Base-by-base conservation (phyloP, 768 basidiomycete genomes). In the Kwoniella mangroviensis region DNA sequence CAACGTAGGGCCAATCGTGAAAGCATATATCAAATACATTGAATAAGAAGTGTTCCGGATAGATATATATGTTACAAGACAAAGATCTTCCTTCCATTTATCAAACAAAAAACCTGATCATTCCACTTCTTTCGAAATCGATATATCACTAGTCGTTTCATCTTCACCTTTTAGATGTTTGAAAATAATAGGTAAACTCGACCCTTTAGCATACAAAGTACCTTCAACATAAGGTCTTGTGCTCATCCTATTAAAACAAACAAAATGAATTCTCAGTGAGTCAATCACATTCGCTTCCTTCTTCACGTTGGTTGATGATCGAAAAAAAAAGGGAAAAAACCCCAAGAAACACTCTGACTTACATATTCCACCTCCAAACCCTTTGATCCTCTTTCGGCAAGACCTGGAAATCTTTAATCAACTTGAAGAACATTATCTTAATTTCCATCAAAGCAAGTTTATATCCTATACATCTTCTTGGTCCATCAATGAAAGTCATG, bases 401-500 rank as follows among this genome's bases (percentile, higher is more conserved):
- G 40, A 76, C 65, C 42, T 69, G 70, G 65, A 76, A 76, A 22
- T 74, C 65, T 34, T 69, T 65, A 1, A 76, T 64, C 21, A 76
- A 49, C 11, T 63, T 71, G 62, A 65, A 76, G 4, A 76, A 53
- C 42, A 70, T 61, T 17, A 74, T 68, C 56, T 76, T 76, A 54
- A 73, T 69, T 62, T 76, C 69, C 62, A 74, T 73, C 1, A 73
- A 66, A n/a, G 71, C 73, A 56, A 73, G 59, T 41, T 68, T 74
- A 28, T 77, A 77, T 17, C 75, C 75, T 13, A 74, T 63, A 67
- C 75, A 77, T 42, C 73, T 61, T 63, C 75, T 34, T 2, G 75
- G 73, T 5, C 75, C 73, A 61, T 76, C 75, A 22, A 74, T 70
- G n/a, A 74, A 76, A 10, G 73, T 76, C 70, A 76, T 68, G 40